Evolutionary conservation across 495 filamentous ascomycete genomes (phyloP), one percentile per base, ranked within the genome.

Genomic region (Aspergillus nidulans): DNA sequence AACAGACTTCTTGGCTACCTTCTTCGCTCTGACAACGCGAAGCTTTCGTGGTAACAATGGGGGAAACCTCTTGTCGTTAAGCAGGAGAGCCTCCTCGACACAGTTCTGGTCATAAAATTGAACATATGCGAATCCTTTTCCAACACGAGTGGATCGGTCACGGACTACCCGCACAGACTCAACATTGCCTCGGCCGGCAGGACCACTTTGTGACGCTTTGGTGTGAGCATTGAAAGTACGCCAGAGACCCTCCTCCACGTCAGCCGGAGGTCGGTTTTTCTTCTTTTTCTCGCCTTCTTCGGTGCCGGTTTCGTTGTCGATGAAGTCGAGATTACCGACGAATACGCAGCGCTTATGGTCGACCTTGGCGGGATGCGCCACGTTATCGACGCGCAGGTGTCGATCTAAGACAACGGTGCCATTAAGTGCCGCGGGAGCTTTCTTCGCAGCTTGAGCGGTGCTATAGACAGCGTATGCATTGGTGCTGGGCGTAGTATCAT

Each of bases 91-190:
- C 28, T 87, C 82, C 66, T 99, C 95, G 23, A 97, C 92, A 16
- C 84, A 75, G 65, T 92, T 96, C 23, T 75, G 78, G 60, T 97
- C 89, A 81, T 92, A 69, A 69, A 97, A 99, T 63, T 99, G 95
- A 30, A 99, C 91, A 62, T 99, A 99, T 19, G 95, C 95, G 68
- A 99, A 90, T 13, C 95, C 95, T 69, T 99, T 97, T 43, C 94
- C 91, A 43, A 99, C 90, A 30, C 95, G 82, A 19, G 95, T 97
- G 45, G 84, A 85, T 41, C 86, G 74, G 61, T 99, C 95, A 52
- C 95, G 83, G 26, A 96, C 81, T n/a, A 99, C 88, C 10, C 95
- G 86, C 30, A 97, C 95, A 62, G 85, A 92, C 73, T 99, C 92
- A 12, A 99, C 85, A 45, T 79, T 87, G 50, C 95, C 91, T 53